Conservation (phyloP, 1,284 basidiomycete species). For the Tremellales sp. region DNA sequence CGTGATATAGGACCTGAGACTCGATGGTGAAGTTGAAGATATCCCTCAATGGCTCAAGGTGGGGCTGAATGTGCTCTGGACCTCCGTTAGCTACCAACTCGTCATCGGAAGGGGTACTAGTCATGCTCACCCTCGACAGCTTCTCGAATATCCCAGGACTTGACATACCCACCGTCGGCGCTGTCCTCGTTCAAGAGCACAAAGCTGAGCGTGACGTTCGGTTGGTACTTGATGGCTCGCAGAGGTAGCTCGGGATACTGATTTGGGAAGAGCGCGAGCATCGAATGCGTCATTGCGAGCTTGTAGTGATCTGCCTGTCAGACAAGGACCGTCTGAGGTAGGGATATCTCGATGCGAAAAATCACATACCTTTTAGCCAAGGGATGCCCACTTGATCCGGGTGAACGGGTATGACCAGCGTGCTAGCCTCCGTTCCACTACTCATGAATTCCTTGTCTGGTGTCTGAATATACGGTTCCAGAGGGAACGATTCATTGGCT, state of each 20-base stretch:
- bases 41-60: conserved; percentile 58
- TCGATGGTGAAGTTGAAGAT: conserved; percentile 90
- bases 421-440: conserved; percentile 22
- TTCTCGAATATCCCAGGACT: conserved; percentile 66
- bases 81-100: neutral
- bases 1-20: conserved; percentile 88
- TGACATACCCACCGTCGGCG: conserved; percentile 58
- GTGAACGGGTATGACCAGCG: conserved; percentile 36
- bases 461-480: conserved; percentile 39
- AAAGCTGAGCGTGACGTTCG: conserved; percentile 58
- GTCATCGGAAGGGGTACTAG: no score
- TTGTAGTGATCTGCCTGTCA: conserved; percentile 29
- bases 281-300: conserved; percentile 52
- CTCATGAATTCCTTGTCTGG: conserved; percentile 18
- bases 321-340: neutral
- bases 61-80: conserved; percentile 65
- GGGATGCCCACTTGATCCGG: conserved; percentile 26
- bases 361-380: conserved; percentile 26
- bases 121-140: conserved; percentile 65
- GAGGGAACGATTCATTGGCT: conserved; percentile 30
- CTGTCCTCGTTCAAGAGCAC: conserved; percentile 79
- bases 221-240: conserved; percentile 58
- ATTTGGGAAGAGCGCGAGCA: conserved; percentile 46
- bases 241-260: conserved; percentile 30
- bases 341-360: neutral